phyloP scores from a whole-genome alignment of 108 stramenopile genomes.

The Nitzschia sp. region DNA sequence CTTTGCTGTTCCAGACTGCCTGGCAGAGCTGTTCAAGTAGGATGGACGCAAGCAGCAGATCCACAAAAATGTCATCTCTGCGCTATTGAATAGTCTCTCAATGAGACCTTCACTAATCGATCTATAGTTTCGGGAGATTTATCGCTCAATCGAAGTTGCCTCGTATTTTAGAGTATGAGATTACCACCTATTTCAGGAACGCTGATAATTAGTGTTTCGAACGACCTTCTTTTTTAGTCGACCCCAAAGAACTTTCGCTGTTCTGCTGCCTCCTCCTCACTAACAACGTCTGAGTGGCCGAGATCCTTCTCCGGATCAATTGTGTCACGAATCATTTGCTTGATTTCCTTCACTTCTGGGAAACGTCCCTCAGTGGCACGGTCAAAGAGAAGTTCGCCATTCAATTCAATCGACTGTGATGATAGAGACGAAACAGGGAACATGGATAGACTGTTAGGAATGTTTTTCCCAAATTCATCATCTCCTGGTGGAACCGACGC shows the following conservation, averaged over 20 bases:
- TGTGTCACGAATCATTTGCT: slow-evolving; percentile 73
- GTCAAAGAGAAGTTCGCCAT: slow-evolving; percentile 23
- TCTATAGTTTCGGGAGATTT: too few relatives aligned
- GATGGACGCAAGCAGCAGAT: too few relatives aligned
- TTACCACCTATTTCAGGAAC: too few relatives aligned
- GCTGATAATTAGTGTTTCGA: too few relatives aligned
- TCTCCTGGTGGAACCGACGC: neutral
- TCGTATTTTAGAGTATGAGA: too few relatives aligned
- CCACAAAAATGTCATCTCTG: too few relatives aligned
- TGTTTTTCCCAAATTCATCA: too few relatives aligned
- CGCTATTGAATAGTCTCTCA: too few relatives aligned
- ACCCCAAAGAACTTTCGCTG: slow-evolving; percentile 16
- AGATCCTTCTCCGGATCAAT: slow-evolving; percentile 60
- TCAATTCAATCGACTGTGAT: slow-evolving; percentile 9
- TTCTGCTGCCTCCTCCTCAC: slow-evolving; percentile 8
- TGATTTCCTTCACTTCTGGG: slow-evolving; percentile 80
- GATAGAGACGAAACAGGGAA: neutral
- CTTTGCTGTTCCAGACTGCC: slow-evolving; percentile 7
- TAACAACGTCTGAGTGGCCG: slow-evolving; percentile 69
- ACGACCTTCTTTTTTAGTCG: neutral
- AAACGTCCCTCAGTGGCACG: slow-evolving; percentile 49
- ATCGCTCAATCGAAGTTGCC: too few relatives aligned
- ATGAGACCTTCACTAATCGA: too few relatives aligned
- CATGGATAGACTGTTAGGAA: too few relatives aligned
- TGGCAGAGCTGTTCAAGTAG: too few relatives aligned